Evolutionary conservation across 768 basidiomycete species (phyloP).

Genomic region (Agrocybe chaxingu): DNA sequence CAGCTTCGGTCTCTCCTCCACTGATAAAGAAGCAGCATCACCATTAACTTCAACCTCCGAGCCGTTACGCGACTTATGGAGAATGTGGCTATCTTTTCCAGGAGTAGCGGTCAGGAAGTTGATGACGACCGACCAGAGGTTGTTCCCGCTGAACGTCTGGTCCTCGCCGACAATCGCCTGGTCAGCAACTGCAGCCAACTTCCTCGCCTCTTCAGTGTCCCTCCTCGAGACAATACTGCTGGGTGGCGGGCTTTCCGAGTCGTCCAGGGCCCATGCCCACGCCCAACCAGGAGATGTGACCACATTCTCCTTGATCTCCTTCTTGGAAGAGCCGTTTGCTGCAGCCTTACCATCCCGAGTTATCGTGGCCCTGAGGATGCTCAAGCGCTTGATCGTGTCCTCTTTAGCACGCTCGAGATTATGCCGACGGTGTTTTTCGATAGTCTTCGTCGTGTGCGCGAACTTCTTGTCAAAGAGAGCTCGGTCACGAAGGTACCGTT

Average conservation of each 20-base stretch:
- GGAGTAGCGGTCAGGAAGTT: constrained; percentile 59
- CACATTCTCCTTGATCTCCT: constrained; percentile 31
- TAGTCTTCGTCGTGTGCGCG: constrained; percentile 44
- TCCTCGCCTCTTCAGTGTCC: constrained; percentile 78
- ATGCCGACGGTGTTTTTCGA: constrained; percentile 66
- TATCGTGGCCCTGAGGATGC: constrained; percentile 40
- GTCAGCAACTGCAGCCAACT: constrained; percentile 73
- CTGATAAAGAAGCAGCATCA: too few relatives aligned
- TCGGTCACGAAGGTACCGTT: constrained; percentile 71
- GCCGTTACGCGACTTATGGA: constrained; percentile 4
- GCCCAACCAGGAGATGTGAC: constrained; percentile 55
- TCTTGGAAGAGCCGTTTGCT: background rate
- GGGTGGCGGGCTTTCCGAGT: constrained; percentile 81
- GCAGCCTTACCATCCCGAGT: constrained; percentile 21
- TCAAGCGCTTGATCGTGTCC: constrained; percentile 56
- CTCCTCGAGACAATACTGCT: constrained; percentile 88
- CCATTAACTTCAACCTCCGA: background rate
- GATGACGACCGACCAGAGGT: constrained; percentile 65
- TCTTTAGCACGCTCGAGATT: constrained; percentile 63
- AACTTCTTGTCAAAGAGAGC: constrained; percentile 68
- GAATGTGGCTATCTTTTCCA: constrained; percentile 33
- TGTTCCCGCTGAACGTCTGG: constrained; percentile 59
- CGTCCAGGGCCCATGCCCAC: constrained; percentile 86
- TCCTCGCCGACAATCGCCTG: constrained; percentile 58
- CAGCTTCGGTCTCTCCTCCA: too few relatives aligned